Evolutionary conservation across 2,329 filamentous ascomycete genomes (phyloP), one percentile per base, ranked within the genome.

Genomic region (Ceratocystis ficicola): DNA sequence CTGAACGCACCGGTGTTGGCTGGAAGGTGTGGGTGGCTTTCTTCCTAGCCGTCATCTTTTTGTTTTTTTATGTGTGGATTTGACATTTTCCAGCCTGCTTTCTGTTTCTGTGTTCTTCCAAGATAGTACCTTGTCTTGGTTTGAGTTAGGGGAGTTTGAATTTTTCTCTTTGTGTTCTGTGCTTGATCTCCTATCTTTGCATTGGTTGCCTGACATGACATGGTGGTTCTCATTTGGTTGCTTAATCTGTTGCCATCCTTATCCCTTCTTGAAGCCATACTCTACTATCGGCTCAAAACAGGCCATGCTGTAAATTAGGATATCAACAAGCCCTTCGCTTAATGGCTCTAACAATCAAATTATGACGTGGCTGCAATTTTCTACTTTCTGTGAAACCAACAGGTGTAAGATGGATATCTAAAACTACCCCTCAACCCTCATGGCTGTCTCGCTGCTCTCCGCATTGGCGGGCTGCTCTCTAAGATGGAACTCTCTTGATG

Each of bases 21-120:
- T 99, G 94, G 94, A 93, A 84, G 76, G 88, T 92, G 66, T 99
- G 94, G 94, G 75, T 96, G 63, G 81, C 79, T 55, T 99, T 99
- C 77, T 96, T 99, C 74, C 81, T 85, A 5, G 88, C 86, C 44
- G 89, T 97, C 20, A 83, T 87, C 69, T 73, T 93, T 65, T 75
- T 97, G 70, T 99, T 99, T 75, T 84, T 85, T 70, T 99, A 93
- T 75, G 93, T 97, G 67, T 96, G 93, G 92, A 75, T 96, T 68
- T 94, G 30, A 62, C 1, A 15, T 41, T 41, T 46, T 44, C 28
- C 22, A 25, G 30, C n/a, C 4, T 28, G 3, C 25, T 20, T 41
- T 25, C 20, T 46, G 41, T 48, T 66, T 25, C 55, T 15, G 7
- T 46, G 57, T 57, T 25, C 22, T 20, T n/a, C 44, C n/a, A 12